A percentile compares a stretch with the other conserved stretches of the same genome.
phyloP scores from a whole-genome alignment of 257 asterid genomes.

The Cynanchum wilfordii region DNA sequence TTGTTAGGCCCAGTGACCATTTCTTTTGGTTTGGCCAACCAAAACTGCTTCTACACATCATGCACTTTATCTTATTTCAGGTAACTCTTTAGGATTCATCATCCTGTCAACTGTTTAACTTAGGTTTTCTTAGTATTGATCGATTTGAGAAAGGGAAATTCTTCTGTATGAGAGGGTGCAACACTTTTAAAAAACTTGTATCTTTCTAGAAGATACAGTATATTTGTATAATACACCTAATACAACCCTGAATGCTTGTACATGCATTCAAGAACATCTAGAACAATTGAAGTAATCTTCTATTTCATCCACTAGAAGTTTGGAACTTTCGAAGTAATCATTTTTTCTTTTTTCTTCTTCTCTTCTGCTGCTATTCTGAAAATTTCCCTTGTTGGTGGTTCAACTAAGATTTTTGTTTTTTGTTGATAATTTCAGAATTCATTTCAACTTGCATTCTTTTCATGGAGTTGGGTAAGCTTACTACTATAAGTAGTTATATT shows the following conservation, averaged over 20 bases:
- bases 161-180: too few relatives aligned
- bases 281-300: not conserved
- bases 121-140: not conserved
- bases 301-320: not conserved
- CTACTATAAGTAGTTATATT: not conserved
- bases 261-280: not conserved
- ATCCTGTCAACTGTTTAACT: not conserved
- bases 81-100: constrained; percentile 20
- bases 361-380: not conserved
- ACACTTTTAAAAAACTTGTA: too few relatives aligned
- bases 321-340: not conserved
- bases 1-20: constrained; percentile 65
- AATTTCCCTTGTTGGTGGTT: not conserved
- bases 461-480: constrained; percentile 66
- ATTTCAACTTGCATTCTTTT: constrained; percentile 68
- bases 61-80: constrained; percentile 74
- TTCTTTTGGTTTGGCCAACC: constrained; percentile 67
- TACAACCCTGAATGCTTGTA: too few relatives aligned
- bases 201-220: too few relatives aligned
- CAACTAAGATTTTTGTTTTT: not conserved
- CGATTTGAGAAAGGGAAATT: not conserved
- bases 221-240: too few relatives aligned
- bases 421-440: constrained; percentile 48
- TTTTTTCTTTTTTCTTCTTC: not conserved
- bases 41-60: constrained; percentile 60